These are phyloP conservation scores for Pestalotiopsis fici DNA, from an alignment of 2,329 filamentous ascomycete genomes.

Conservation along the genomic window DNA sequence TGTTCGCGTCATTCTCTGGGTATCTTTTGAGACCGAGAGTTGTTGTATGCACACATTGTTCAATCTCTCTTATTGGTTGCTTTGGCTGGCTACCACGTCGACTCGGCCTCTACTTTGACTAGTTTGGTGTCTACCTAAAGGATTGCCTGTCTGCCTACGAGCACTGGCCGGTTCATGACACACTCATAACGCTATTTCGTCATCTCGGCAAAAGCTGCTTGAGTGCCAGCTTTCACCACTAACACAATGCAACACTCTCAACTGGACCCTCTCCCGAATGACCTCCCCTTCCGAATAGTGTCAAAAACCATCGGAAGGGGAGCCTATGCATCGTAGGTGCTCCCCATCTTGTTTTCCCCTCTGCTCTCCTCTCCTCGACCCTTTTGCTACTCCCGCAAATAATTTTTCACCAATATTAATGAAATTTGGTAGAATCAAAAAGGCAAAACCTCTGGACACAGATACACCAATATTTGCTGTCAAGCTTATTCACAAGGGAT, in stretches of 20 bases:
- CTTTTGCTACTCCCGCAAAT: not conserved
- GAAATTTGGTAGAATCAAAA: constrained; percentile 71
- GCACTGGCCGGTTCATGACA: not conserved
- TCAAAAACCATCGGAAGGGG: constrained; percentile 96
- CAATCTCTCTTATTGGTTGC: not conserved
- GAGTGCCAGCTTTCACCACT: not conserved
- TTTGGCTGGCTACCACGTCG: not conserved
- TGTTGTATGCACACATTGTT: not conserved
- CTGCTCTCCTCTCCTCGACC: constrained; percentile 17
- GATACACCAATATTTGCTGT: constrained; percentile 85
- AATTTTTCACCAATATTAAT: constrained; percentile 13
- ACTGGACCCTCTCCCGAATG: constrained; percentile 77
- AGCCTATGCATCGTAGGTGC: constrained; percentile 87
- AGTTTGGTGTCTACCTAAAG: not conserved
- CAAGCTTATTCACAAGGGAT: constrained; percentile 98
- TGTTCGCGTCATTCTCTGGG: not conserved
- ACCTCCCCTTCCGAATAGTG: constrained; percentile 90
- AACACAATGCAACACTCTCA: constrained; percentile 73
- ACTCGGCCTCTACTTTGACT: not conserved
- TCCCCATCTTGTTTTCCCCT: constrained; percentile 11
- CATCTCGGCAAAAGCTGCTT: not conserved
- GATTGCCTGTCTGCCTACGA: not conserved
- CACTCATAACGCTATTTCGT: not conserved
- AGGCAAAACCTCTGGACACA: constrained; percentile 75
- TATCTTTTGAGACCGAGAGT: not conserved